Conservation (phyloP, 2,329 filamentous ascomycete genomes). For the Trichoderma guizhouense region DNA sequence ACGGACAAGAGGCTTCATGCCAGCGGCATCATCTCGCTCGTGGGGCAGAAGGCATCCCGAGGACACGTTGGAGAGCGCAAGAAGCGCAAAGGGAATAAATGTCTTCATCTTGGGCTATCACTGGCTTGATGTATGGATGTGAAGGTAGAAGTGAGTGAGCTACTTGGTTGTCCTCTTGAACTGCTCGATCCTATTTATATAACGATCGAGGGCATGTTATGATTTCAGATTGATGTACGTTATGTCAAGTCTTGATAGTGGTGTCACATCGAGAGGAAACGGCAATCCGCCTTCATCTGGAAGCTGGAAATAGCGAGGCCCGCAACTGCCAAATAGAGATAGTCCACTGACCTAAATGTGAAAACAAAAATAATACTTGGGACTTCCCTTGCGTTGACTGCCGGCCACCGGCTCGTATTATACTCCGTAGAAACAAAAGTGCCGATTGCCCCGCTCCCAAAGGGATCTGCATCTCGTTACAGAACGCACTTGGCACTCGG, state of each 20-base stretch:
- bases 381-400: background rate
- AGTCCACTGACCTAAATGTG: background rate
- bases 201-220: background rate
- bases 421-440: conserved; percentile 1
- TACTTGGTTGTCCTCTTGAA: background rate
- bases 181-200: background rate
- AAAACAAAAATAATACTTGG: background rate
- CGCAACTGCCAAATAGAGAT: conserved; percentile 1
- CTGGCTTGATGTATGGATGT: background rate
- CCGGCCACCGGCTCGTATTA: background rate
- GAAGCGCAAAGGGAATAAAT: background rate
- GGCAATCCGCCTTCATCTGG: conserved; percentile 11
- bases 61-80: background rate
- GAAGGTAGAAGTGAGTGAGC: background rate
- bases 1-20: conserved; percentile 2
- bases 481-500: background rate
- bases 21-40: background rate
- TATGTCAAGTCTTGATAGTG: background rate
- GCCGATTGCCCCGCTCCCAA: background rate
- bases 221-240: background rate
- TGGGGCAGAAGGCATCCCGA: conserved; percentile 10
- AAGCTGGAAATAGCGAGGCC: background rate
- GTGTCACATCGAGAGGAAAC: background rate
- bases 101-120: background rate
- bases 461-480: background rate